Evolutionary conservation across 306 rosid genomes (phyloP).

Genomic region (Cicer pinnatifidum): DNA sequence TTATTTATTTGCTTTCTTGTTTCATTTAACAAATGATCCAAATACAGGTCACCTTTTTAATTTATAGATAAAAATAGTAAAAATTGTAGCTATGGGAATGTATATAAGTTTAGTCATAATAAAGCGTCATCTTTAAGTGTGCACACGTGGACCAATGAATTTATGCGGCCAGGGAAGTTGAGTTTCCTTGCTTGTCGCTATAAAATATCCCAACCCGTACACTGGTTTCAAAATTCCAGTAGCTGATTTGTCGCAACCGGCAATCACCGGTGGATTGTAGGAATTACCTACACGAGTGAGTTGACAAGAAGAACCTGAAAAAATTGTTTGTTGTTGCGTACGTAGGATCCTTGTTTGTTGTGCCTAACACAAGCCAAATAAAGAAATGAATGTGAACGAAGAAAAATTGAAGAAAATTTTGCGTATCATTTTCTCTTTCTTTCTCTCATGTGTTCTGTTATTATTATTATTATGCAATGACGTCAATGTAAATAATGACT

Average conservation of each 20-base stretch:
- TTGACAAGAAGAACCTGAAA: slow-evolving; percentile 32
- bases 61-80: too few relatives aligned
- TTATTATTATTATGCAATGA: slow-evolving; percentile 18
- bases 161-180: slow-evolving; percentile 9
- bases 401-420: background rate
- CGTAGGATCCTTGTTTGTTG: slow-evolving; percentile 30
- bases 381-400: background rate
- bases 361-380: slow-evolving; percentile 36
- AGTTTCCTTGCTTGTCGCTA: slow-evolving; percentile 37
- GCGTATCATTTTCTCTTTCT: slow-evolving; percentile 16
- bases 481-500: background rate
- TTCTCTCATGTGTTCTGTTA: slow-evolving; percentile 14
- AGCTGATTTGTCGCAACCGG: slow-evolving; percentile 50
- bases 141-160: slow-evolving; percentile 52
- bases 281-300: slow-evolving; percentile 51
- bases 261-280: slow-evolving; percentile 48
- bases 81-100: too few relatives aligned
- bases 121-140: background rate
- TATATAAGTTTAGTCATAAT: too few relatives aligned
- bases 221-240: slow-evolving; percentile 57
- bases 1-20: too few relatives aligned
- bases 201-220: slow-evolving; percentile 30
- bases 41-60: too few relatives aligned
- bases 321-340: slow-evolving; percentile 31
- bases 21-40: too few relatives aligned